phyloP scores from a whole-genome alignment of 2,329 filamentous ascomycete genomes.

The Sclerotinia subarctica region DNA sequence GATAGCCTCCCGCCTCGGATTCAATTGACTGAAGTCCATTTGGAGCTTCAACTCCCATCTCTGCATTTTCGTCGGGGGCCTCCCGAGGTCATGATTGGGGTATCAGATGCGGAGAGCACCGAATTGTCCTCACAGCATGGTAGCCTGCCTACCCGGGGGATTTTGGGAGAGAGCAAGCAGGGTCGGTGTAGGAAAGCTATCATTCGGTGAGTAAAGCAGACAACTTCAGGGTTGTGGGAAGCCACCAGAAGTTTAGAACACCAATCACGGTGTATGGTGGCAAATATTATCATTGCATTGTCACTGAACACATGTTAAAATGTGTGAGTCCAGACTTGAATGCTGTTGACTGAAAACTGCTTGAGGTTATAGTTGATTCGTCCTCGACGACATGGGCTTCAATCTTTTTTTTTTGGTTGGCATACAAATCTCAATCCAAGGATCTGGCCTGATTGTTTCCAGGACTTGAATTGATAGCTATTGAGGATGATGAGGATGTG shows the following conservation, averaged over 20 bases:
- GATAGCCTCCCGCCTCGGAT: background rate
- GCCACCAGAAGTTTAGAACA: background rate
- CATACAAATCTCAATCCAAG: background rate
- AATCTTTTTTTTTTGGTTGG: background rate
- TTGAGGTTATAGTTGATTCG: background rate
- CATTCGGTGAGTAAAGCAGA: background rate
- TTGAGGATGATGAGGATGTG: background rate
- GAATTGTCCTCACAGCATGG: background rate
- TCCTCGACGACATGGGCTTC: background rate
- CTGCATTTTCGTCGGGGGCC: background rate
- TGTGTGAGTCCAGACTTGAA: background rate
- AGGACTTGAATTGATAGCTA: background rate
- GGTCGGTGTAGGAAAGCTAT: background rate
- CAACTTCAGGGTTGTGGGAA: background rate
- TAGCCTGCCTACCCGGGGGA: background rate
- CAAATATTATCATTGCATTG: background rate
- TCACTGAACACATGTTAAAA: slow-evolving; percentile 2
- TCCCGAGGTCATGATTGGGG: background rate
- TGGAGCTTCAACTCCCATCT: background rate
- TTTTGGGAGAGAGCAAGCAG: background rate
- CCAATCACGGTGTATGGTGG: background rate
- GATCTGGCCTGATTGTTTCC: background rate
- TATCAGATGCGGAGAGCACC: background rate
- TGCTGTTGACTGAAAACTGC: background rate
- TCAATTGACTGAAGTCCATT: background rate